Conservation (phyloP, 2,329 filamentous ascomycete species). For the Aspergillus carbonarius region DNA sequence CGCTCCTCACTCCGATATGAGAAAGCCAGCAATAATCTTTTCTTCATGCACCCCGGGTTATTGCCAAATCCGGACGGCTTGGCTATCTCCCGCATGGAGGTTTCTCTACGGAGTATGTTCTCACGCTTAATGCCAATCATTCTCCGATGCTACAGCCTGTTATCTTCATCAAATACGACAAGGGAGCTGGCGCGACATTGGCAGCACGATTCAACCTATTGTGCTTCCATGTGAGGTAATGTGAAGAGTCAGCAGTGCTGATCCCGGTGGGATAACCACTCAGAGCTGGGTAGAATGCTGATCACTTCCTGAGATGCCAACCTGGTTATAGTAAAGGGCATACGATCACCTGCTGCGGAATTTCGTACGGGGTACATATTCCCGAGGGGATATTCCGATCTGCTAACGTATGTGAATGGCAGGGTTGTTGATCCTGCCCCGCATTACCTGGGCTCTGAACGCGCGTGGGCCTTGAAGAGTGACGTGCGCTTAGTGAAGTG, state of each 20-base stretch:
- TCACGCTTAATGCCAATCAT: too few species aligned
- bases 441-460: background rate
- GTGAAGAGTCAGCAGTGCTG: too few species aligned
- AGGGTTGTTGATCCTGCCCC: too few species aligned
- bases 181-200: too few species aligned
- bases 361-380: background rate
- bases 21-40: background rate
- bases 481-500: background rate
- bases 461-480: background rate
- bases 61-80: background rate
- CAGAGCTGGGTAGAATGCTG: background rate
- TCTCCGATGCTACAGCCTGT: too few species aligned
- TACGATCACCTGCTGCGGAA: background rate
- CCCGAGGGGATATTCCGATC: background rate
- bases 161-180: too few species aligned
- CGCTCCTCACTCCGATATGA: too few species aligned
- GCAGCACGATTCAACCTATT: too few species aligned
- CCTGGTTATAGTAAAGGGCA: background rate
- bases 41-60: background rate
- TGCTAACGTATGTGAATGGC: background rate
- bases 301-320: background rate
- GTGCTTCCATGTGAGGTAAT: too few species aligned
- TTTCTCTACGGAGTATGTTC: too few species aligned
- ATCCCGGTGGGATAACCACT: conserved; percentile 7
- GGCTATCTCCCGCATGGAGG: too few species aligned